Base-by-base conservation (phyloP, 352 stramenopile genomes). In the Thalassiosira hispida region DNA sequence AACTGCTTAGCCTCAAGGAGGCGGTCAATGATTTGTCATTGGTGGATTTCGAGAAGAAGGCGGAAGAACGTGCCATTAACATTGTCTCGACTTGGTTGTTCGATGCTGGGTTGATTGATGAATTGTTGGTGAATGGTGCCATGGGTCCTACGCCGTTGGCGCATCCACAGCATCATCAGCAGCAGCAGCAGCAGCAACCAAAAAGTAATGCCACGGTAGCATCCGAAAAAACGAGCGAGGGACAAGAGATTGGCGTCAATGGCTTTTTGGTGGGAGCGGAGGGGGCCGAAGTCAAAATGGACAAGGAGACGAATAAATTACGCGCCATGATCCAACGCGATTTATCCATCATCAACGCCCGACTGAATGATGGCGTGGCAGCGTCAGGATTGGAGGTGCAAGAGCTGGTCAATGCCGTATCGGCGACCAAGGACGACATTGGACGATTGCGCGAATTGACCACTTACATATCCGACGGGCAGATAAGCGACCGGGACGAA, bases 21-120 rank as follows among this genome's bases (percentile, higher is more conserved):
- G 89, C 89, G 4, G 89, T 94, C 3, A 79, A 83, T 25, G 75
- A 84, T 68, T 73, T 94, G 25, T 20, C 77, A 3, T 60, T 94
- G 11, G 63, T 79, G 11, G 87, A 93, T 31, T 94, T 94, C 81
- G 89, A 92, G 77, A 66, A 67, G 52, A 93, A 90, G 56, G 89
- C 89, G 0, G 81, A 94, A 72, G 85, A 91, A 70, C 76, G 89
- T 8, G 81, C 84, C 1, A 91, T 93, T 56, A 77, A 80, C 31
- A 92, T 93, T 61, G 81, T 94, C 3, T 84, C 67, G 7, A 92
- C 82, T 16, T 94, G 89, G 89, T 49, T 94, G 8, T 93, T 91
- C 73, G 89, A 94, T 81, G 82, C 82, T 27, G 89, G 87, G 14
- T 70, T 94, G 9, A 94, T 94, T 72, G 89, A 94, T 79, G 89